phyloP scores from a whole-genome alignment of 2,329 filamentous ascomycete genomes.

The Zopfia rhizophila region DNA sequence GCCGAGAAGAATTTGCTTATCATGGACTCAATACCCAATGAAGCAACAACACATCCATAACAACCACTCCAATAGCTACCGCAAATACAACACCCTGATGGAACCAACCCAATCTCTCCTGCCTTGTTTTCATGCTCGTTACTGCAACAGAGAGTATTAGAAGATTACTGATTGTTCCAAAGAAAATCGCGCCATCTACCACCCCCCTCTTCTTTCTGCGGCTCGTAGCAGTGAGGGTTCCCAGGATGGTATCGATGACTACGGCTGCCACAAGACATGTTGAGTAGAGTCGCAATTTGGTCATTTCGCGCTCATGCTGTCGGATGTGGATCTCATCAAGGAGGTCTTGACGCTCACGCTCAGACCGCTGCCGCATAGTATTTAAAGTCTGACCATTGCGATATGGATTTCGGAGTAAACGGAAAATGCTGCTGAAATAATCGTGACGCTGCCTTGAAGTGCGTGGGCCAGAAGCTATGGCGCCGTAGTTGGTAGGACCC shows the following conservation, averaged over 20 bases:
- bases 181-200: slow-evolving; percentile 77
- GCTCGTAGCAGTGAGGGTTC: slow-evolving; percentile 74
- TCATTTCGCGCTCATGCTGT: slow-evolving; percentile 46
- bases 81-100: slow-evolving; percentile 42
- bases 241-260: slow-evolving; percentile 71
- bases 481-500: slow-evolving; percentile 63
- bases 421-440: slow-evolving; percentile 47
- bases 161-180: slow-evolving; percentile 74
- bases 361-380: slow-evolving; percentile 16
- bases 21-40: slow-evolving; percentile 29
- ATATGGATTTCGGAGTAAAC: slow-evolving; percentile 33
- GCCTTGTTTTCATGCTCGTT: slow-evolving; percentile 43
- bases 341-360: slow-evolving; percentile 60
- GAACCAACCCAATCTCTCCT: slow-evolving; percentile 42
- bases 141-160: slow-evolving; percentile 47
- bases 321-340: slow-evolving; percentile 41
- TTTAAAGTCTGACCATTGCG: slow-evolving; percentile 56
- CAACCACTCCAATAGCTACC: slow-evolving; percentile 36
- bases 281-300: slow-evolving; percentile 53
- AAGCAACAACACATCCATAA: slow-evolving; percentile 41
- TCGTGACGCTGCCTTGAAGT: too few species aligned
- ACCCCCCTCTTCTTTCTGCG: slow-evolving; percentile 73
- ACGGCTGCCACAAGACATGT: slow-evolving; percentile 68
- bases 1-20: background rate
- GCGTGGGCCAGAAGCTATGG: slow-evolving; percentile 33